Evolutionary conservation across 345 rosid species (phyloP).

Genomic region (Moricandia arvensis): DNA sequence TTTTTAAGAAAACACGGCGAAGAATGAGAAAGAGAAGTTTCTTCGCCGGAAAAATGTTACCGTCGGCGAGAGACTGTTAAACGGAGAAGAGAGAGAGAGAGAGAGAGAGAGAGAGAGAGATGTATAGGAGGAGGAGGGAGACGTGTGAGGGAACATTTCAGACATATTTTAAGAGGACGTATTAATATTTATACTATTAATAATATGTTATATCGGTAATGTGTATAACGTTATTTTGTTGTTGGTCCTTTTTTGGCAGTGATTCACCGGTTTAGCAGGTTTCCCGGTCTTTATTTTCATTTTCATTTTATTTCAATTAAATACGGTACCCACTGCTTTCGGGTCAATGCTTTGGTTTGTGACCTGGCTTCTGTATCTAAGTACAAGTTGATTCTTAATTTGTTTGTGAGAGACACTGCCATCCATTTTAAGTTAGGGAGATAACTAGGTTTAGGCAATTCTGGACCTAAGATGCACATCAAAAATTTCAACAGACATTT

Average conservation of each 20-base stretch:
- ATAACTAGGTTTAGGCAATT: not conserved
- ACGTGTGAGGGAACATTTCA: constrained; percentile 48
- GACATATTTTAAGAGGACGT: constrained; percentile 39
- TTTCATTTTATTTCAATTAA: not conserved
- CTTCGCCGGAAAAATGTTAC: constrained; percentile 27
- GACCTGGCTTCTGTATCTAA: not conserved
- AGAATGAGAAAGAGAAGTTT: not conserved
- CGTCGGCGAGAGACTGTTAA: constrained; percentile 31
- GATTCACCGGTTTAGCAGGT: constrained; percentile 12
- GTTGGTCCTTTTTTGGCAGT: constrained; percentile 40
- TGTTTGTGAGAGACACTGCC: not conserved
- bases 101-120: too few species aligned
- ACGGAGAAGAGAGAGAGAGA: constrained; percentile 23
- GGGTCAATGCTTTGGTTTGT: constrained; percentile 30
- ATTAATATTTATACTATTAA: constrained; percentile 26
- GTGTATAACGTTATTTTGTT: constrained; percentile 3
- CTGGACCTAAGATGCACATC: not conserved
- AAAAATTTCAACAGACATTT: not conserved
- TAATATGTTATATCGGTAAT: not conserved
- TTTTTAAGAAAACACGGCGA: not conserved
- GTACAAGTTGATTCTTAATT: too few species aligned
- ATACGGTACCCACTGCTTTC: constrained; percentile 5
- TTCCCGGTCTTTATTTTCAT: not conserved
- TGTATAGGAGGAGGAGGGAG: constrained; percentile 30
- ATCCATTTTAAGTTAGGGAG: not conserved